phyloP scores from a whole-genome alignment of 179 eudicot genomes.

The Vitellaria paradoxa region DNA sequence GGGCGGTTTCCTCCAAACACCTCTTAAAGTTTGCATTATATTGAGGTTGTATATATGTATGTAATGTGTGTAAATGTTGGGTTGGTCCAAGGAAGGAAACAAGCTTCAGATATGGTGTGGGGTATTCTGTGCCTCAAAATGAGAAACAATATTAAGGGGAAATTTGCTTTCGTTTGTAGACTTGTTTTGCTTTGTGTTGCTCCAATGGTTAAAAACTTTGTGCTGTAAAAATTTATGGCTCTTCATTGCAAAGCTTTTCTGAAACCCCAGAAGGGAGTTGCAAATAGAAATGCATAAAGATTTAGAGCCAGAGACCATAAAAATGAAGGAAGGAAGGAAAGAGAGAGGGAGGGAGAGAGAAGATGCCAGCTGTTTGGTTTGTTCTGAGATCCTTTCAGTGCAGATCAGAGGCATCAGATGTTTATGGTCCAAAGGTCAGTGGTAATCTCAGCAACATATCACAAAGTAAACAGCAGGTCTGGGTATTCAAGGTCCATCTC shows the following conservation, averaged over 20 bases:
- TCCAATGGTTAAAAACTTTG: too few relatives aligned
- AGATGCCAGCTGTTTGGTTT: conserved; percentile 20
- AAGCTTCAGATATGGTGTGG: neutral
- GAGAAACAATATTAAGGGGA: neutral
- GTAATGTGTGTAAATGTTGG: too few relatives aligned
- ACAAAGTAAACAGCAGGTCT: conserved; percentile 13
- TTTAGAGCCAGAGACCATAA: neutral
- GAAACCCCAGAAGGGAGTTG: neutral
- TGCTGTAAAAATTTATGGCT: neutral
- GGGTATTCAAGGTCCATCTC: conserved; percentile 23
- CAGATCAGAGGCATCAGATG: conserved; percentile 23
- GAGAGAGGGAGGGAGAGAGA: neutral
- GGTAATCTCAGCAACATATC: conserved; percentile 10
- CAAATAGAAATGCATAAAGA: too few relatives aligned
- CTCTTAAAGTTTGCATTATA: neutral
- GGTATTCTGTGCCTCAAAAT: neutral
- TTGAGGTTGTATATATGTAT: neutral
- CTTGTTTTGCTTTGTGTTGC: too few relatives aligned
- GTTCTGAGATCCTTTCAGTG: conserved; percentile 18
- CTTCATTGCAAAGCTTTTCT: neutral
- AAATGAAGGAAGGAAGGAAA: neutral
- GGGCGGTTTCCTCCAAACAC: neutral
- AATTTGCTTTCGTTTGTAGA: neutral
- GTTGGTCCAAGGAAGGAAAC: conserved; percentile 7
- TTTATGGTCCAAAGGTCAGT: conserved; percentile 16